phyloP scores from a whole-genome alignment of 2,329 filamentous ascomycete genomes.

The Gaeumannomyces tritici region DNA sequence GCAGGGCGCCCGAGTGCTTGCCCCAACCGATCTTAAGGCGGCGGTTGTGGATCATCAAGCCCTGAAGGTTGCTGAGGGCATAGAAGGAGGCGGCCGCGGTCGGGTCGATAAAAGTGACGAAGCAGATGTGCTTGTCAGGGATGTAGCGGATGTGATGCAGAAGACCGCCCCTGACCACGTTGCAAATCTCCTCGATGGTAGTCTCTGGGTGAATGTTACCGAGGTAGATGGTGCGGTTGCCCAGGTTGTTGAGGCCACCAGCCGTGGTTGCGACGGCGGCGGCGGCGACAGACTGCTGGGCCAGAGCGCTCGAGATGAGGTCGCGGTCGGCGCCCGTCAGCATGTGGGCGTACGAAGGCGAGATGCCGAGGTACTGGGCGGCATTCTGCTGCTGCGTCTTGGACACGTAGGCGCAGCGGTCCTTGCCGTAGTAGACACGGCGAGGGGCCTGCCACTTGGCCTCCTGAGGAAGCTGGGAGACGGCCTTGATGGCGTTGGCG shows the following conservation, averaged over 20 bases:
- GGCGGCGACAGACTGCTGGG: conserved; percentile 94
- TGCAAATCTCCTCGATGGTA: conserved; percentile 98
- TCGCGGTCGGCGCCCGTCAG: conserved; percentile 93
- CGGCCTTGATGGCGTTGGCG: conserved; percentile 95
- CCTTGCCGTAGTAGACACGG: conserved; percentile 97
- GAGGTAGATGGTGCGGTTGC: conserved; percentile 94
- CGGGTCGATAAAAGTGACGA: conserved; percentile 98
- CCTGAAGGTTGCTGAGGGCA: conserved; percentile 92
- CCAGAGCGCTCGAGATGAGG: conserved; percentile 89
- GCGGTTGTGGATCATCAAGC: conserved; percentile 98
- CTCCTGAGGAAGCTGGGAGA: conserved; percentile 91
- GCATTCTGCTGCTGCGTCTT: conserved; percentile 99
- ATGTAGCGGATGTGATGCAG: conserved; percentile 98
- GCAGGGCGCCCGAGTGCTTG: conserved; percentile 94
- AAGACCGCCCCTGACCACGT: conserved; percentile 90
- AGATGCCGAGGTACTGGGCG: conserved; percentile 94
- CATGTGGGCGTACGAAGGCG: conserved; percentile 92
- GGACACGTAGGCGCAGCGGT: conserved; percentile 94
- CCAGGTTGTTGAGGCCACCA: conserved; percentile 93
- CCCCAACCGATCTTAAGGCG: conserved; percentile 98
- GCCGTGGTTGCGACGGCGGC: conserved; percentile 94
- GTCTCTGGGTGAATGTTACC: conserved; percentile 99
- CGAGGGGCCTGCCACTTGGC: conserved; percentile 93
- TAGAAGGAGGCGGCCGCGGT: conserved; percentile 98
- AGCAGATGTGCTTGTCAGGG: conserved; percentile 99